Conservation (phyloP, 148 eudicot genomes). For the Limonium bicolor region DNA sequence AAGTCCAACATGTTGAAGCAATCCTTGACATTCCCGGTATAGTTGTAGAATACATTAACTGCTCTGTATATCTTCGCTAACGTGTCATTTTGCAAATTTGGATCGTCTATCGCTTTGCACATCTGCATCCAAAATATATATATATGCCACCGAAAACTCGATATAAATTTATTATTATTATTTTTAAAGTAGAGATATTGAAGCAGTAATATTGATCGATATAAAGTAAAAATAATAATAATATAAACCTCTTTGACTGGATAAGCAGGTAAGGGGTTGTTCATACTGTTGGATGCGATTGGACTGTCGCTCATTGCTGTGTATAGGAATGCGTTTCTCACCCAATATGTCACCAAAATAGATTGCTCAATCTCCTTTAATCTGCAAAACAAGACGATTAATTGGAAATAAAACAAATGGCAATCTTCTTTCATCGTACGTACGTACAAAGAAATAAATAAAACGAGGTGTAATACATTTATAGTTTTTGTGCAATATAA, state of each 20-base stretch:
- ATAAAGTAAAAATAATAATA: no score
- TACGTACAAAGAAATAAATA: no score
- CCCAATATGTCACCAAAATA: slow-evolving; percentile 48
- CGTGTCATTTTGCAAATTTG: slow-evolving; percentile 31
- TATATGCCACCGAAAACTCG: slow-evolving; percentile 25
- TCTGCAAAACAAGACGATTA: no score
- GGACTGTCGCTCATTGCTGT: slow-evolving; percentile 90
- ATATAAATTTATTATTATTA: not conserved
- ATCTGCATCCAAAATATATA: slow-evolving; percentile 43
- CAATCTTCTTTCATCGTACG: no score
- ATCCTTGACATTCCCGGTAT: slow-evolving; percentile 28
- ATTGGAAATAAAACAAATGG: no score
- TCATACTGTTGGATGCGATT: slow-evolving; percentile 50
- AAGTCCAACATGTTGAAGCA: slow-evolving; percentile 44
- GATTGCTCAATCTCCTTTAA: no score
- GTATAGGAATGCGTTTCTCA: slow-evolving; percentile 73
- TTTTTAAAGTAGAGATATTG: not conserved
- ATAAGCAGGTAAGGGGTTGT: slow-evolving; percentile 79
- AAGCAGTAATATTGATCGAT: no score
- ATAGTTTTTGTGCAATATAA: no score
- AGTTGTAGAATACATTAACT: slow-evolving; percentile 60
- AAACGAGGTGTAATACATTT: no score
- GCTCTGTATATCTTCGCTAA: slow-evolving; percentile 61
- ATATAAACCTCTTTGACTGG: slow-evolving; percentile 76
- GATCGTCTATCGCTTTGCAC: slow-evolving; percentile 80